A percentile compares a stretch with the other conserved stretches of the same genome.
Conservation (phyloP, 2,329 filamentous ascomycete genomes). For the Eurotiales sp. region DNA sequence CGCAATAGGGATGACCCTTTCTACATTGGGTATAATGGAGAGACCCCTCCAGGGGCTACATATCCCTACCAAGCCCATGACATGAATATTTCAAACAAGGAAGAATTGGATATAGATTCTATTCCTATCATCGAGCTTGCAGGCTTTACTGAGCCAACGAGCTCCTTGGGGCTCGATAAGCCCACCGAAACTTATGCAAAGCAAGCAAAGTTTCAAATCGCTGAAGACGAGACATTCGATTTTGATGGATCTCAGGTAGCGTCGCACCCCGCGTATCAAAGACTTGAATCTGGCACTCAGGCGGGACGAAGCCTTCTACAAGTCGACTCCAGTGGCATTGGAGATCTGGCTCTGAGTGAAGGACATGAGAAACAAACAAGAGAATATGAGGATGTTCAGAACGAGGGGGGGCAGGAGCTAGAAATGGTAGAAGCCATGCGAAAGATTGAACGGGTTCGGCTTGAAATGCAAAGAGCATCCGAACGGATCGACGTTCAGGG, state of each 20-base stretch:
- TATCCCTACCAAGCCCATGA: conserved; percentile 74
- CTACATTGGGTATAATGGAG: conserved; percentile 66
- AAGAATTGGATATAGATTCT: conserved; percentile 82
- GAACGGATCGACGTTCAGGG: conserved; percentile 49
- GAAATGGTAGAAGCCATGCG: conserved; percentile 87
- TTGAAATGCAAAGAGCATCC: conserved; percentile 68
- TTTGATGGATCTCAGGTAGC: conserved; percentile 36
- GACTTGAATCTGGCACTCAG: conserved; percentile 11
- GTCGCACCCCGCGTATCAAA: conserved; percentile 34
- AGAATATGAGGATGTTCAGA: conserved; percentile 54
- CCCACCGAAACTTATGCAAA: conserved; percentile 16
- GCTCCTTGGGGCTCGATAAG: conserved; percentile 9
- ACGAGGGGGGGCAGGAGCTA: conserved; percentile 77
- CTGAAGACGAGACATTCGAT: conserved; percentile 69
- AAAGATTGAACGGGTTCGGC: conserved; percentile 77
- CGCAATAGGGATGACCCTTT: conserved; percentile 91
- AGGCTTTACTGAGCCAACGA: conserved; percentile 54
- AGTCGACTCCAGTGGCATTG: conserved; percentile 81
- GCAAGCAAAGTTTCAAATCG: conserved; percentile 58
- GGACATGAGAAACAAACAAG: conserved; percentile 19
- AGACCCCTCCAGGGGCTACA: conserved; percentile 61
- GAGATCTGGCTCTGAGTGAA: conserved; percentile 65
- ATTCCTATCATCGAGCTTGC: conserved; percentile 95
- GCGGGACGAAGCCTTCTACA: conserved; percentile 66
- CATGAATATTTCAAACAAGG: conserved; percentile 68